Evolutionary conservation across 2,329 filamentous ascomycete genomes (phyloP).

Genomic region (Mycosphaerella sp.): DNA sequence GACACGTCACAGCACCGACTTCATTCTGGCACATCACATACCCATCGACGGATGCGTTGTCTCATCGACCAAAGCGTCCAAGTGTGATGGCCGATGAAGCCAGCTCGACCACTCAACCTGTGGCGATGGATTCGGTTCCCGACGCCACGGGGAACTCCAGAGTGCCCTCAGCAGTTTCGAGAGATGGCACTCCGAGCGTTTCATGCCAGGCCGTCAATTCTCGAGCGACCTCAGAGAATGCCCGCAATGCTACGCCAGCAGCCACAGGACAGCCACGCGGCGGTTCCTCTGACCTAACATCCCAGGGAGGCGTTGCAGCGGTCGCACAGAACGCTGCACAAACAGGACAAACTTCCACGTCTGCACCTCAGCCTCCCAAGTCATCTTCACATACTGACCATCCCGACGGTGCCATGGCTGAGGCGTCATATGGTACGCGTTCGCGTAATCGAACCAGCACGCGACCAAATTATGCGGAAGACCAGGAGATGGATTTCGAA

Average conservation of each 20-base stretch:
- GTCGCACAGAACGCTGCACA: conserved; percentile 24
- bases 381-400: conserved; percentile 19
- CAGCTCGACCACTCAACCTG: conserved; percentile 12
- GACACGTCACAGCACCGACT: conserved; percentile 5
- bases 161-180: conserved; percentile 15
- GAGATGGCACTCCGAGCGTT: conserved; percentile 16
- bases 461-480: conserved; percentile 92
- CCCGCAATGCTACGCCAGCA: conserved; percentile 16
- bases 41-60: conserved; percentile 19
- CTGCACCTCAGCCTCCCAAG: conserved; percentile 19
- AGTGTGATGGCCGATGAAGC: conserved; percentile 22
- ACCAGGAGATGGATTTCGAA: conserved; percentile 87
- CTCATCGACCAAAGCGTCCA: conserved; percentile 11
- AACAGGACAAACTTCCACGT: conserved; percentile 24
- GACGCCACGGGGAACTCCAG: conserved; percentile 8
- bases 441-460: conserved; percentile 78
- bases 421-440: conserved; percentile 74
- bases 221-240: conserved; percentile 17
- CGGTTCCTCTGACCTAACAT: conserved; percentile 21
- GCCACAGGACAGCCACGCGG: conserved; percentile 15
- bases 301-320: conserved; percentile 19
- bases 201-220: conserved; percentile 28
- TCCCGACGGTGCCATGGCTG: conserved; percentile 27
- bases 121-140: conserved; percentile 1
- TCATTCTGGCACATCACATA: not conserved